Conservation (phyloP, 805 yeast species). For the Saturnispora galanensis region DNA sequence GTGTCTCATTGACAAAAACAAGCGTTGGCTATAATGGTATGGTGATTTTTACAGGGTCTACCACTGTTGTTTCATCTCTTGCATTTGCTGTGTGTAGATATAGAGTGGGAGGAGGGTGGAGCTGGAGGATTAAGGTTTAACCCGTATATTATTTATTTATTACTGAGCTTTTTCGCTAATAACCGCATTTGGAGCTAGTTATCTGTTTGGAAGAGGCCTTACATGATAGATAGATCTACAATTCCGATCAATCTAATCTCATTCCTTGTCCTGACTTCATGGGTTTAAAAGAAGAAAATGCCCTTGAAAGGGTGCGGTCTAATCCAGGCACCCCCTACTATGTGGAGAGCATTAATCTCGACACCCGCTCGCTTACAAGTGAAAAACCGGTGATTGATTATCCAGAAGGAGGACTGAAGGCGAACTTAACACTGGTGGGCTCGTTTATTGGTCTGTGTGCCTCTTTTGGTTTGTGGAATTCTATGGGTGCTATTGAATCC, state of each 20-base stretch:
- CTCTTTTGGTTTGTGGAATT: conserved; percentile 55
- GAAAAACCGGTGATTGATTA: conserved; percentile 13
- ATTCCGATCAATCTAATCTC: no score
- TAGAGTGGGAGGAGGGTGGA: conserved; percentile 16
- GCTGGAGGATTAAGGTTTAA: background rate
- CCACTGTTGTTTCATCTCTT: conserved; percentile 18
- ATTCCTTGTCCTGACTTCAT: no score
- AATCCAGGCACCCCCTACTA: no score
- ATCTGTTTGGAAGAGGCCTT: no score
- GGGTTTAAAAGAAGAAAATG: no score
- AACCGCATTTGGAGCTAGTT: background rate
- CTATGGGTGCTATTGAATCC: conserved; percentile 60
- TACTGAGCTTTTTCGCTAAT: background rate
- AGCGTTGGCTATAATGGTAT: conserved; percentile 22
- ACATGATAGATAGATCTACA: no score
- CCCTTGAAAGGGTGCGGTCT: no score
- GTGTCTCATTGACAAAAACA: conserved; percentile 27
- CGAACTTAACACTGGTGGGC: conserved; percentile 35
- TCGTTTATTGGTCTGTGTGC: conserved; percentile 48
- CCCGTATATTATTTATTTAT: background rate
- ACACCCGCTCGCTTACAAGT: no score
- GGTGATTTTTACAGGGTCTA: conserved; percentile 25
- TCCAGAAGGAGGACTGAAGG: conserved; percentile 56
- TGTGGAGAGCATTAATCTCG: no score
- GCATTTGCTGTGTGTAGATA: conserved; percentile 16